These are phyloP conservation scores for Coemansia sp. DNA, from an alignment of 371 early-diverging fungal genomes.

Conservation along the genomic window DNA sequence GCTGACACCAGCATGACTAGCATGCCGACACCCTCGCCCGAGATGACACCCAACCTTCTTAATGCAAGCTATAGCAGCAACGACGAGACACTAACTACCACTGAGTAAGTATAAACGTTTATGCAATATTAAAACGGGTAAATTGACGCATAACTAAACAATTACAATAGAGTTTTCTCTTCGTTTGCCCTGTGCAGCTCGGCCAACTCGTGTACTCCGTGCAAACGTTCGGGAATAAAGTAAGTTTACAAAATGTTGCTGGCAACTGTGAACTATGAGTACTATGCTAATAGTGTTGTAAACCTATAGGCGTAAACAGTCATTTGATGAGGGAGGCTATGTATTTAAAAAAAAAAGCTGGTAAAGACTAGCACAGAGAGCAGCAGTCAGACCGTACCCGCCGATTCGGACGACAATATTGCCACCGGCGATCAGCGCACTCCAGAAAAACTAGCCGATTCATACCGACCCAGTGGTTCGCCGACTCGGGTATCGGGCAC, in stretches of 20 bases:
- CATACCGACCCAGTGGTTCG: conserved; percentile 39
- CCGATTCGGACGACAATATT: neutral
- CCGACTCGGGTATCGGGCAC: conserved; percentile 37
- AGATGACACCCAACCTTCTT: neutral
- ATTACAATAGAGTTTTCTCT: neutral
- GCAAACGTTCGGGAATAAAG: neutral
- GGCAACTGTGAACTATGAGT: neutral
- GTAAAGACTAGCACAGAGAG: neutral
- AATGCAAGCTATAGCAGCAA: neutral
- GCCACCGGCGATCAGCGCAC: conserved; percentile 4
- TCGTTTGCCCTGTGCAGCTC: neutral
- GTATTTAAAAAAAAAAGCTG: neutral
- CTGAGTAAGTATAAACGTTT: neutral
- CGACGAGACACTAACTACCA: neutral
- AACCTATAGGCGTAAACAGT: neutral
- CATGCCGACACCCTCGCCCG: conserved; percentile 16
- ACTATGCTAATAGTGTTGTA: no score
- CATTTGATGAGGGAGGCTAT: neutral
- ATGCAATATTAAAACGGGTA: neutral
- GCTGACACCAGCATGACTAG: conserved; percentile 7
- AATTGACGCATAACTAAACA: neutral
- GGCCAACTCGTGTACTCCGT: neutral
- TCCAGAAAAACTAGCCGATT: conserved; percentile 21
- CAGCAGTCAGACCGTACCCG: neutral
- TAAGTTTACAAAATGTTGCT: neutral